These are phyloP conservation scores for Hypoxylon sp. DNA, from an alignment of 2,329 filamentous ascomycete genomes.

Conservation along the genomic window DNA sequence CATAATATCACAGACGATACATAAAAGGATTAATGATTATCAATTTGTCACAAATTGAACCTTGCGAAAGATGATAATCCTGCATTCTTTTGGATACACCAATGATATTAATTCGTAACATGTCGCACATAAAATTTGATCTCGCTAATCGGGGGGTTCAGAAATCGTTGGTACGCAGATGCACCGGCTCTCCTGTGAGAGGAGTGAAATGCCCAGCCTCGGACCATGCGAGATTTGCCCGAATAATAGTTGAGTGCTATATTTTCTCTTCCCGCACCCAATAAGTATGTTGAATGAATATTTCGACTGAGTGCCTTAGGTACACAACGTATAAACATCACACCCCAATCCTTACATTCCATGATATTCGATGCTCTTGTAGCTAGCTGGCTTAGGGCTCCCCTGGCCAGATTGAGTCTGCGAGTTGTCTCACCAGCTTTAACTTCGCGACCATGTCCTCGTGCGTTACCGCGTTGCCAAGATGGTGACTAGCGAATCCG, in stretches of 20 bases:
- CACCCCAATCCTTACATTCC: background rate
- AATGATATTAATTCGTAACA: conserved; percentile 2
- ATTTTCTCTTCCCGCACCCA: conserved; percentile 14
- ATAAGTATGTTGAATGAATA: conserved; percentile 46
- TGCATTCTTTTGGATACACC: background rate
- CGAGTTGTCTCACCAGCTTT: conserved; percentile 77
- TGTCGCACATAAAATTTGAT: conserved; percentile 17
- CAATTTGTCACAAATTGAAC: background rate
- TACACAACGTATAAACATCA: conserved; percentile 4
- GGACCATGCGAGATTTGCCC: conserved; percentile 8
- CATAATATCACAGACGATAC: background rate
- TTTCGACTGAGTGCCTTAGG: conserved; percentile 13
- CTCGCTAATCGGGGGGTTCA: conserved; percentile 4
- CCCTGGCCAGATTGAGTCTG: conserved; percentile 77
- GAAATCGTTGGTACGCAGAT: conserved; percentile 9
- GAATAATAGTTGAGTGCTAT: conserved; percentile 11
- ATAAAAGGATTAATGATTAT: background rate
- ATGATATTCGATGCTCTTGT: background rate
- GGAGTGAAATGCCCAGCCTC: background rate
- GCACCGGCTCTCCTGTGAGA: conserved; percentile 4
- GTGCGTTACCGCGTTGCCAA: conserved; percentile 77
- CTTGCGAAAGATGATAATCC: background rate
- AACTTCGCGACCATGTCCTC: conserved; percentile 83
- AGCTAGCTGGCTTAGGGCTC: conserved; percentile 53
- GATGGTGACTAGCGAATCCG: conserved; percentile 81